These are phyloP conservation scores for Alternaria novae-zelandiae DNA, from an alignment of 2,329 filamentous ascomycete species.

Conservation along the genomic window DNA sequence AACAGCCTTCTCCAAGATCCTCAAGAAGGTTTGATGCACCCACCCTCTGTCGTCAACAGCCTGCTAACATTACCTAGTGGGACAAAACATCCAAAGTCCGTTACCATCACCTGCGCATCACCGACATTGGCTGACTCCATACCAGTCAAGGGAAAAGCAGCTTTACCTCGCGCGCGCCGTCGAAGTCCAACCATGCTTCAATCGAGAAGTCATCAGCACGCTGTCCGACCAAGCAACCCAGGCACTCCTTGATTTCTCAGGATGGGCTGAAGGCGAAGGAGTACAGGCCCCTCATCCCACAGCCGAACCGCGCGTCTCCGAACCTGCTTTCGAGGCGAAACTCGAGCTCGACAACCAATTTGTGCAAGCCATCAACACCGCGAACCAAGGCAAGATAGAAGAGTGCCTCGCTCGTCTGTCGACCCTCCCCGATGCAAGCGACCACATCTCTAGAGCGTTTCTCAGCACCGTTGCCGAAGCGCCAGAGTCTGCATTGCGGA, in stretches of 20 bases:
- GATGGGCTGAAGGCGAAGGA: slow-evolving; percentile 96
- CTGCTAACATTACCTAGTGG: slow-evolving; percentile 67
- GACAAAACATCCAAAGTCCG: slow-evolving; percentile 94
- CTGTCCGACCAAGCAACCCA: slow-evolving; percentile 96
- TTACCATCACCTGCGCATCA: slow-evolving; percentile 21
- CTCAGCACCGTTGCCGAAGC: slow-evolving; percentile 88
- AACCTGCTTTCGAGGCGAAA: slow-evolving; percentile 68
- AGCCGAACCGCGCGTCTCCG: slow-evolving; percentile 38
- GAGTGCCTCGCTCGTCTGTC: slow-evolving; percentile 80
- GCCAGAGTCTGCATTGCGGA: slow-evolving; percentile 74
- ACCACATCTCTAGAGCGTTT: slow-evolving; percentile 88
- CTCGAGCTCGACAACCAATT: slow-evolving; percentile 88
- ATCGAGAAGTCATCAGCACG: slow-evolving; percentile 94
- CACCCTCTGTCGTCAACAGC: background rate
- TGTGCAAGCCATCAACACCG: slow-evolving; percentile 82
- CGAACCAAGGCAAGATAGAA: slow-evolving; percentile 76
- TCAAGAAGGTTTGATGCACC: slow-evolving; percentile 76
- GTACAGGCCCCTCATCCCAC: slow-evolving; percentile 67
- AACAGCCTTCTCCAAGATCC: slow-evolving; percentile 95
- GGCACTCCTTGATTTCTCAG: slow-evolving; percentile 91
- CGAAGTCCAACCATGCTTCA: slow-evolving; percentile 98
- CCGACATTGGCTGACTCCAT: slow-evolving; percentile 40
- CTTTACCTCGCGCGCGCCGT: slow-evolving; percentile 94
- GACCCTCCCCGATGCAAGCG: slow-evolving; percentile 66
- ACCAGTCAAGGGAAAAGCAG: slow-evolving; percentile 90